Percentiles rank a stretch among this genome's conserved stretches.
Evolutionary conservation across 192 early-diverging fungal species (phyloP).

Genomic region (Helicostylum pulchrum): DNA sequence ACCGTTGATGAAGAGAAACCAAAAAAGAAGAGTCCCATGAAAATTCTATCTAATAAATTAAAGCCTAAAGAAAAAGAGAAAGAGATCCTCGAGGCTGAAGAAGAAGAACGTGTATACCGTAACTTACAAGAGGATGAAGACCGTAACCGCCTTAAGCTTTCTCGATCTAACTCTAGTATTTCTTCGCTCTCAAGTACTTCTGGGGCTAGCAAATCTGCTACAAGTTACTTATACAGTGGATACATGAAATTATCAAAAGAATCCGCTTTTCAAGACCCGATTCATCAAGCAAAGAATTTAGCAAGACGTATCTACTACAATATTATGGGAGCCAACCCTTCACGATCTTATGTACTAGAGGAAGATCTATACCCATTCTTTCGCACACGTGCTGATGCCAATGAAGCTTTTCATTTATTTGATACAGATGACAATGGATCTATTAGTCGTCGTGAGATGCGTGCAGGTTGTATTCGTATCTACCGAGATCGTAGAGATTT

Average conservation of each 20-base stretch:
- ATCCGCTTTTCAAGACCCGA: conserved; percentile 2
- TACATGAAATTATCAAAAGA: too few species aligned
- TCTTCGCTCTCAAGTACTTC: too few species aligned
- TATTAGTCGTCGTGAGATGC: conserved; percentile 78
- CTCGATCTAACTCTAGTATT: too few species aligned
- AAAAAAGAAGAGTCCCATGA: background rate
- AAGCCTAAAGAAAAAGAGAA: background rate
- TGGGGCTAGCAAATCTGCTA: too few species aligned
- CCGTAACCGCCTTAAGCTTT: background rate
- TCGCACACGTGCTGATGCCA: conserved; percentile 63
- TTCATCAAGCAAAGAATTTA: conserved; percentile 32
- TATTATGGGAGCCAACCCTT: conserved; percentile 18
- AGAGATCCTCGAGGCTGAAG: background rate
- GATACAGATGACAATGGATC: conserved; percentile 89
- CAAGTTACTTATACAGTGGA: too few species aligned
- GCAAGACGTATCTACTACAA: conserved; percentile 34
- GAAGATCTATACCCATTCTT: conserved; percentile 77
- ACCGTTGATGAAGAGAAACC: background rate
- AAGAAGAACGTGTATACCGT: background rate
- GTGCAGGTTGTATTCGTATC: conserved; percentile 67
- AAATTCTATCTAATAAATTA: background rate
- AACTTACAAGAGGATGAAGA: background rate
- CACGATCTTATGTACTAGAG: conserved; percentile 60
- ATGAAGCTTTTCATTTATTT: conserved; percentile 83
- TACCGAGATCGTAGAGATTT: conserved; percentile 81